Conservation (phyloP, 208 protist genomes). For the Histomonas meleagridis region DNA sequence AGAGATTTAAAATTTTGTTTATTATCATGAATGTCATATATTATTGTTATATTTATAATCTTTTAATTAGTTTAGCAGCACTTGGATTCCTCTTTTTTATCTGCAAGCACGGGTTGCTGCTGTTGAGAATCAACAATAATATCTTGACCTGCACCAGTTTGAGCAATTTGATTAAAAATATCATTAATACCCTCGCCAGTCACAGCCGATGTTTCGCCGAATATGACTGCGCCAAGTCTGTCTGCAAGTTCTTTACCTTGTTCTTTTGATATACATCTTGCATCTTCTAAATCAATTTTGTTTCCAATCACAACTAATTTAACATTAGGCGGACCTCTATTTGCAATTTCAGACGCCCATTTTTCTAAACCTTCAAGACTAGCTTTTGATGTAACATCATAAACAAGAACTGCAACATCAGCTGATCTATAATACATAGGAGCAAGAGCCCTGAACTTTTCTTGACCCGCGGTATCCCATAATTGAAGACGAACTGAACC, state of each 20-base stretch:
- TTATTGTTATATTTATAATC: no score
- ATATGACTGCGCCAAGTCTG: not conserved
- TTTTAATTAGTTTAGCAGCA: no score
- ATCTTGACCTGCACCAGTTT: no score
- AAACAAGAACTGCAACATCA: not conserved
- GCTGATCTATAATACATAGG: constrained; percentile 25
- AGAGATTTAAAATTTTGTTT: no score
- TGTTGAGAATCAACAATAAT: no score
- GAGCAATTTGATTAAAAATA: not conserved
- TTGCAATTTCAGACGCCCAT: not conserved
- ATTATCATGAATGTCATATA: no score
- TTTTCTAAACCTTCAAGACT: not conserved
- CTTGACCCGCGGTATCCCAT: constrained; percentile 17
- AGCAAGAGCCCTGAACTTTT: not conserved
- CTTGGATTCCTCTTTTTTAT: no score
- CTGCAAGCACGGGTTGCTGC: no score
- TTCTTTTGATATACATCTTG: constrained; percentile 26
- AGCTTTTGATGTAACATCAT: not conserved
- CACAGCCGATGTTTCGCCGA: not conserved
- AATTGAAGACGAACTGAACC: not conserved
- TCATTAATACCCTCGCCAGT: constrained; percentile 20
- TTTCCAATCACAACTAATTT: constrained; percentile 34
- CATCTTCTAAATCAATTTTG: constrained; percentile 14
- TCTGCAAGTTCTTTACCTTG: not conserved
- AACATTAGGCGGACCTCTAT: constrained; percentile 15